A percentile compares a stretch with the other conserved stretches of the same genome.
Conservation (phyloP, 2,329 filamentous ascomycete species). For the Colletotrichum sidae region DNA sequence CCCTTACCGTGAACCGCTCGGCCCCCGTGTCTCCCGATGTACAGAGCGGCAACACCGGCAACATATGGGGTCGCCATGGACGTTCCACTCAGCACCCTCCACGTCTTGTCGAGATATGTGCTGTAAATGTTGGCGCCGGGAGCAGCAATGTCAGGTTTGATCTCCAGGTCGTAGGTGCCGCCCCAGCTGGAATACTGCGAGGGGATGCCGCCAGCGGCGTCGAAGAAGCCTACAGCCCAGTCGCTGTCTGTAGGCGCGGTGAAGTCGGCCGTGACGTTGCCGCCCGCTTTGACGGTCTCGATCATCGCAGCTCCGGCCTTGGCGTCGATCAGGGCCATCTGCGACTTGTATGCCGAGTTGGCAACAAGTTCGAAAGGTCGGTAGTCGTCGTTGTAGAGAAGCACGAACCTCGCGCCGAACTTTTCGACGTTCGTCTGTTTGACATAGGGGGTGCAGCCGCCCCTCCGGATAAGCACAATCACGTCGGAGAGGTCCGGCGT, state of each 20-base stretch:
- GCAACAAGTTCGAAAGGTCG: constrained; percentile 27
- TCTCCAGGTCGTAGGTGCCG: constrained; percentile 54
- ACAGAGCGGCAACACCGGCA: constrained; percentile 56
- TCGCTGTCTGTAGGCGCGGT: constrained; percentile 8
- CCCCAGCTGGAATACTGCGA: constrained; percentile 56
- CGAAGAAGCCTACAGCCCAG: constrained; percentile 39
- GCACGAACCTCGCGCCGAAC: constrained; percentile 42
- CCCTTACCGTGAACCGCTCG: constrained; percentile 45
- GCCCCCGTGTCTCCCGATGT: constrained; percentile 49
- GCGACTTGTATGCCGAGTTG: constrained; percentile 21
- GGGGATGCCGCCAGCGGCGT: constrained; percentile 48
- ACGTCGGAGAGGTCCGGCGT: constrained; percentile 40
- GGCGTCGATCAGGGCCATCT: constrained; percentile 41
- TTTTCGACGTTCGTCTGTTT: constrained; percentile 44
- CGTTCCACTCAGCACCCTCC: constrained; percentile 57
- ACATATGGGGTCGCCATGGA: constrained; percentile 62
- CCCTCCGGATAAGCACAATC: constrained; percentile 46
- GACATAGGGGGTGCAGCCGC: constrained; percentile 45
- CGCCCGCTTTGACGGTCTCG: constrained; percentile 39
- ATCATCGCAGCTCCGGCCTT: constrained; percentile 43
- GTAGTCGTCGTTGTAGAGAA: constrained; percentile 44
- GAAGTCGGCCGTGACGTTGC: constrained; percentile 35
- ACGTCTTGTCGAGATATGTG: constrained; percentile 52
- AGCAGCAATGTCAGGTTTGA: constrained; percentile 57
- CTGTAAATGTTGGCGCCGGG: constrained; percentile 59